phyloP scores from a whole-genome alignment of 805 yeast genomes.

The Starmerella riodocensis region DNA sequence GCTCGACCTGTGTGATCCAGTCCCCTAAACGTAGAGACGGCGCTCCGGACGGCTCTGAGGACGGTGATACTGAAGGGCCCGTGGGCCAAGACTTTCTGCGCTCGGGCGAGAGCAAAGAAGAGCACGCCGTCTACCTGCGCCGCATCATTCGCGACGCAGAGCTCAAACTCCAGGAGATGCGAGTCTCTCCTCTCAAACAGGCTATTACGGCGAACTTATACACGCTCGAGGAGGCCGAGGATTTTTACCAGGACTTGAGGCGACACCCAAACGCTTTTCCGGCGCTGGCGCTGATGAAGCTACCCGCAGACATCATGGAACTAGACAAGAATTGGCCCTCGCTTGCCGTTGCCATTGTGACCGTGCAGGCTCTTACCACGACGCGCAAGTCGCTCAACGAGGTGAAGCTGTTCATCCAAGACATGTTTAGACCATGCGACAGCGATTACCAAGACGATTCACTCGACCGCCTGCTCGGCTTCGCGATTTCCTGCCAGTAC shows the following conservation, averaged over 20 bases:
- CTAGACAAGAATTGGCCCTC: conserved; percentile 17
- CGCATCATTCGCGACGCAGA: conserved; percentile 18
- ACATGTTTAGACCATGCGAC: conserved; percentile 1
- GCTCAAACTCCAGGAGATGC: conserved; percentile 11
- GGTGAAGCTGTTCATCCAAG: conserved; percentile 10
- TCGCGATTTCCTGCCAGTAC: conserved; percentile 16
- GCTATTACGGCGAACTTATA: conserved; percentile 12
- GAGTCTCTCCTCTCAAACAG: conserved; percentile 14
- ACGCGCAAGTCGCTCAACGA: conserved; percentile 10
- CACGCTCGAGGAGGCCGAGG: conserved; percentile 13
- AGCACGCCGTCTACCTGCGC: conserved; percentile 18
- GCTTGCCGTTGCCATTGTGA: conserved; percentile 18
- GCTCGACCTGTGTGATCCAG: conserved; percentile 16
- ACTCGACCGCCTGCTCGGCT: conserved; percentile 15
- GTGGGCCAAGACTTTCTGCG: neutral
- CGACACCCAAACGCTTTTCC: conserved; percentile 6
- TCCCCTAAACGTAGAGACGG: conserved; percentile 5
- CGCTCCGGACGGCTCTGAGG: neutral
- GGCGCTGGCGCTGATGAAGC: conserved; percentile 3
- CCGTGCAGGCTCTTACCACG: conserved; percentile 16
- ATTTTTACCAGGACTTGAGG: conserved; percentile 6
- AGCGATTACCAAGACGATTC: neutral
- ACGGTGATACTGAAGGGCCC: neutral
- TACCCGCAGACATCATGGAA: conserved; percentile 9
- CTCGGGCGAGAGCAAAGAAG: conserved; percentile 5